Conservation (phyloP, 1,284 basidiomycete species). For the Sanguinoderma infundibulare region DNA sequence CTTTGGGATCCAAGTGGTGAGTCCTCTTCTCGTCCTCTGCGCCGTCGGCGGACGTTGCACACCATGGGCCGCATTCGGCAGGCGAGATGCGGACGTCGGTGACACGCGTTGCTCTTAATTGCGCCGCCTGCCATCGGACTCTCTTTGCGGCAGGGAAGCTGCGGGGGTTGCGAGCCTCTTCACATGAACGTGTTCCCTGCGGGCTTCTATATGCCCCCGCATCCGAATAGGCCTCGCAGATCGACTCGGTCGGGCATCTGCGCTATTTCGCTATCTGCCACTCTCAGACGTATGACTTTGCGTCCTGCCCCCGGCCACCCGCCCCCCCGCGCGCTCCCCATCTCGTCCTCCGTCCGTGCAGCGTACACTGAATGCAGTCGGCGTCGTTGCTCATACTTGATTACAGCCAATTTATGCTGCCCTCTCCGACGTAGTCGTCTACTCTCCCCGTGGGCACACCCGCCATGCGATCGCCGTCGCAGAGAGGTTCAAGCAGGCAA, state of each 20-base stretch:
- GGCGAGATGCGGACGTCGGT: conserved; percentile 1
- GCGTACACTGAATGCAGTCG: neutral
- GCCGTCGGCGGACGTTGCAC: conserved; percentile 16
- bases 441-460: conserved; percentile 68
- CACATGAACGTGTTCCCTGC: conserved; percentile 19
- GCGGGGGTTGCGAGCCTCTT: conserved; percentile 8
- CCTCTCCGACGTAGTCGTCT: conserved; percentile 88
- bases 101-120: conserved; percentile 11
- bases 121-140: conserved; percentile 5
- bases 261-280: neutral
- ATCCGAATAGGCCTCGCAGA: conserved; percentile 19
- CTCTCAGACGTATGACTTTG: conserved; percentile 4
- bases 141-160: conserved; percentile 12
- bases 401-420: conserved; percentile 79
- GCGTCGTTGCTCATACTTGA: conserved; percentile 18
- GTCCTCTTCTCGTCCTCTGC: conserved; percentile 37
- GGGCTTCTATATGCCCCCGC: conserved; percentile 9
- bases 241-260: conserved; percentile 11
- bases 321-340: neutral
- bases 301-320: neutral
- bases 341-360: neutral
- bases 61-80: conserved; percentile 3
- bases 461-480: conserved; percentile 61
- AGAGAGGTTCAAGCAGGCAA: conserved; percentile 59
- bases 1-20: conserved; percentile 83